Evolutionary conservation across 805 yeast genomes (phyloP).

Genomic region (Saturnispora galanensis): DNA sequence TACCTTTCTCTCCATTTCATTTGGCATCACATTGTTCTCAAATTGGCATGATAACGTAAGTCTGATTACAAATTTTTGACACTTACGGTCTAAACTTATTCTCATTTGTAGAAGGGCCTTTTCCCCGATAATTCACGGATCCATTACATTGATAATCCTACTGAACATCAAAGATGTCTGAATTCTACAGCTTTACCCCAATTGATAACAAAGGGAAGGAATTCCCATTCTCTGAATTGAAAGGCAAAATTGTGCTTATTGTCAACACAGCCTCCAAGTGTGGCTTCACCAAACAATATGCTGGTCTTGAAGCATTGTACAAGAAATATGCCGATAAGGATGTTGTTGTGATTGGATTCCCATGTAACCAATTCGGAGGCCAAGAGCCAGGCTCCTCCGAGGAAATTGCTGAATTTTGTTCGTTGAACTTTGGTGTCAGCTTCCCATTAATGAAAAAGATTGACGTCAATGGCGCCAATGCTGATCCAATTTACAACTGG

Average conservation of each 20-base stretch:
- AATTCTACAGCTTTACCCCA: slow-evolving; percentile 63
- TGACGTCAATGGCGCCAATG: slow-evolving; percentile 78
- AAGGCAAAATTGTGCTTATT: slow-evolving; percentile 73
- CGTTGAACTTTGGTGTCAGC: slow-evolving; percentile 75
- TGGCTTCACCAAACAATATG: slow-evolving; percentile 67
- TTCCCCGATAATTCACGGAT: too few relatives aligned
- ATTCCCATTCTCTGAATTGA: slow-evolving; percentile 48
- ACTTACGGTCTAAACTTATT: too few relatives aligned
- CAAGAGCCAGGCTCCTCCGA: slow-evolving; percentile 66
- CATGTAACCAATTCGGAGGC: slow-evolving; percentile 81
- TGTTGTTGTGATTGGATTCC: slow-evolving; percentile 69
- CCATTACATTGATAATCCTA: too few relatives aligned
- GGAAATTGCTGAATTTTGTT: slow-evolving; percentile 66
- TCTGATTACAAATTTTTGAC: too few relatives aligned
- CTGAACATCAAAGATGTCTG: slow-evolving; percentile 30
- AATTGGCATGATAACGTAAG: too few relatives aligned
- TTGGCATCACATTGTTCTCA: too few relatives aligned
- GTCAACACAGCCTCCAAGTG: slow-evolving; percentile 89
- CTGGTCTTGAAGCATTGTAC: slow-evolving; percentile 60
- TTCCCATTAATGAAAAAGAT: slow-evolving; percentile 84
- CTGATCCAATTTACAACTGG: slow-evolving; percentile 72
- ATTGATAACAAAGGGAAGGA: slow-evolving; percentile 48
- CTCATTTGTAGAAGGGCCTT: too few relatives aligned
- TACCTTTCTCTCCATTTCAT: too few relatives aligned
- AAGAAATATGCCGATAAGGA: slow-evolving; percentile 55